Evolutionary conservation across 2,329 filamentous ascomycete genomes (phyloP).

Genomic region (Pseudocercospora crystallina): DNA sequence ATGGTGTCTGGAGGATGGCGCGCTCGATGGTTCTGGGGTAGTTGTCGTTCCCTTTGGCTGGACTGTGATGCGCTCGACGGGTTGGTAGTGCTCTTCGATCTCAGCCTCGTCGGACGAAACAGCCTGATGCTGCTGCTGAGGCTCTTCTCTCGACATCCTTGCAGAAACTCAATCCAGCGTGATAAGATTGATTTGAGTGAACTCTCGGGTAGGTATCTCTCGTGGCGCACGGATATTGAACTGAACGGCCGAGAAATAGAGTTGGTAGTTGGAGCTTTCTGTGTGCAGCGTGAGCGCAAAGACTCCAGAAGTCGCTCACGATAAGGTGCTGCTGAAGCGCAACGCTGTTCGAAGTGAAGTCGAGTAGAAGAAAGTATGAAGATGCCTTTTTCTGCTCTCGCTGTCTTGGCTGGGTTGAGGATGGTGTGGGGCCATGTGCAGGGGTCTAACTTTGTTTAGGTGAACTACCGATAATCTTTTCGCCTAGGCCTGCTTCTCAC

Average conservation of each 20-base stretch:
- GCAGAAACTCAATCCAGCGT: neutral
- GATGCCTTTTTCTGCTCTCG: slow-evolving; percentile 2
- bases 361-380: slow-evolving; percentile 7
- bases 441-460: no score
- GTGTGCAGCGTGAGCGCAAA: slow-evolving; percentile 53
- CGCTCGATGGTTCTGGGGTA: slow-evolving; percentile 22
- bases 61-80: slow-evolving; percentile 33
- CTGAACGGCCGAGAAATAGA: neutral
- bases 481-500: no score
- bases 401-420: no score
- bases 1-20: slow-evolving; percentile 18
- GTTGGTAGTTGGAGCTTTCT: slow-evolving; percentile 46
- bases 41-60: slow-evolving; percentile 31
- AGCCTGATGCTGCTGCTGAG: slow-evolving; percentile 13
- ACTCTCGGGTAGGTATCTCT: no score
- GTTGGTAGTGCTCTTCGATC: slow-evolving; percentile 2
- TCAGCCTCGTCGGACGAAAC: neutral
- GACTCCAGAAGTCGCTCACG: slow-evolving; percentile 58
- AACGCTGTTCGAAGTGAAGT: slow-evolving; percentile 8
- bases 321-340: neutral
- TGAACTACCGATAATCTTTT: no score
- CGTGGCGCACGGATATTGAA: no score
- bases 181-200: no score
- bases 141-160: slow-evolving; percentile 11
- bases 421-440: no score